Conservation (phyloP, 2,329 filamentous ascomycete species). For the Cladophialophora bantiana region DNA sequence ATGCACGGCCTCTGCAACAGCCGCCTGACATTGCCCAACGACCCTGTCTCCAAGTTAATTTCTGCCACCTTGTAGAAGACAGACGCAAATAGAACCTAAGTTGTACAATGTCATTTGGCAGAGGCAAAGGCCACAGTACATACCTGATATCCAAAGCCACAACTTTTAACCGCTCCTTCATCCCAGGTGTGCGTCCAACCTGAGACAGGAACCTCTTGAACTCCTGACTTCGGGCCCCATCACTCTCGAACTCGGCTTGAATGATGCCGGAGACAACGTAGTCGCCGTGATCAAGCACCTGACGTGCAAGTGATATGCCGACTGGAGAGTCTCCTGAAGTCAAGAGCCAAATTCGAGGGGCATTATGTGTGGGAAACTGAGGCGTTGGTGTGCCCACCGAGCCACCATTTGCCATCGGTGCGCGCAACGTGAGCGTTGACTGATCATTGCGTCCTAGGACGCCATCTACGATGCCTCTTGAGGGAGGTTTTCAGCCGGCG, state of each 20-base stretch:
- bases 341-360: slow-evolving; percentile 89
- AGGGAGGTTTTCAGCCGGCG: neutral
- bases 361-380: slow-evolving; percentile 63
- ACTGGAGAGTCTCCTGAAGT: slow-evolving; percentile 86
- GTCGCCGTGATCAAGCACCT: slow-evolving; percentile 88
- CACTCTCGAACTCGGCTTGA: slow-evolving; percentile 75
- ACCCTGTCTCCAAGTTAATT: slow-evolving; percentile 50
- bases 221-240: slow-evolving; percentile 76
- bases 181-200: slow-evolving; percentile 68
- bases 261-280: slow-evolving; percentile 85
- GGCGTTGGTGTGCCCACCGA: slow-evolving; percentile 32
- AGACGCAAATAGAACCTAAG: neutral
- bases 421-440: slow-evolving; percentile 11
- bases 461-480: slow-evolving; percentile 7
- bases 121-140: slow-evolving; percentile 21
- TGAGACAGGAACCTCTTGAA: slow-evolving; percentile 79
- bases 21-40: slow-evolving; percentile 78
- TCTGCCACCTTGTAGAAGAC: slow-evolving; percentile 2
- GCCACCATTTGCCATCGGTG: slow-evolving; percentile 38
- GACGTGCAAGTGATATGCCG: slow-evolving; percentile 79
- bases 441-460: slow-evolving; percentile 22
- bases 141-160: slow-evolving; percentile 66
- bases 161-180: slow-evolving; percentile 76
- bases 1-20: slow-evolving; percentile 83
- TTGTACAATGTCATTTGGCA: neutral